phyloP scores from a whole-genome alignment of 192 early-diverging fungal genomes.

The Coemansia sp. region DNA sequence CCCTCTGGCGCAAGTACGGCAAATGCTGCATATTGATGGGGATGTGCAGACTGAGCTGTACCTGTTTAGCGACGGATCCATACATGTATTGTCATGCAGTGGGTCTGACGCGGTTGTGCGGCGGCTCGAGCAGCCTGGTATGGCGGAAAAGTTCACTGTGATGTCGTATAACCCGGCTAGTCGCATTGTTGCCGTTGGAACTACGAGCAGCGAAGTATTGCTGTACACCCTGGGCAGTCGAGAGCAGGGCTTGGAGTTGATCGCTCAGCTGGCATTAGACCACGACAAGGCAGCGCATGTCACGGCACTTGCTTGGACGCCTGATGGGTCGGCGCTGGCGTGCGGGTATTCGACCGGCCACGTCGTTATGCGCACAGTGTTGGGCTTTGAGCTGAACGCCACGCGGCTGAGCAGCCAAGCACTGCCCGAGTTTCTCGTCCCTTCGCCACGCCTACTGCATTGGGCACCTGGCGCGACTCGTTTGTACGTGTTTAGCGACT shows the following conservation, averaged over 20 bases:
- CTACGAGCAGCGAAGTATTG: slow-evolving; percentile 24
- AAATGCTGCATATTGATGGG: slow-evolving; percentile 16
- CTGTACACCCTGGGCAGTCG: slow-evolving; percentile 10
- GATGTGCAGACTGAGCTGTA: slow-evolving; percentile 15
- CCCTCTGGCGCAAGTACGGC: slow-evolving; percentile 19
- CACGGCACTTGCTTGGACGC: slow-evolving; percentile 33
- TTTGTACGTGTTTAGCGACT: slow-evolving; percentile 18
- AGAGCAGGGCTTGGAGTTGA: not conserved
- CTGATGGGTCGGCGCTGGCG: slow-evolving; percentile 38
- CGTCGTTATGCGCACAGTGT: slow-evolving; percentile 30
- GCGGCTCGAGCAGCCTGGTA: slow-evolving; percentile 1
- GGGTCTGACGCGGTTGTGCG: not conserved
- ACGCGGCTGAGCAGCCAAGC: slow-evolving; percentile 23
- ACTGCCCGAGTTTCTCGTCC: not conserved
- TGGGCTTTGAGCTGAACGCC: slow-evolving; percentile 44
- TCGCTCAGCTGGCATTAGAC: not conserved
- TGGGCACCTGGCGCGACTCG: slow-evolving; percentile 29
- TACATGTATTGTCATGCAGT: slow-evolving; percentile 9
- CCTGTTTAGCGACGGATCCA: slow-evolving; percentile 31
- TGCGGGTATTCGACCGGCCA: slow-evolving; percentile 48
- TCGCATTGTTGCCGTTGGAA: slow-evolving; percentile 33
- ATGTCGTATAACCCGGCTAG: slow-evolving; percentile 28
- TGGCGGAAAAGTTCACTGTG: slow-evolving; percentile 11
- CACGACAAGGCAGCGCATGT: slow-evolving; percentile 22
- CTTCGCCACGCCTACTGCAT: slow-evolving; percentile 12